phyloP scores from a whole-genome alignment of 2,329 filamentous ascomycete species.

The Fusarium buxicola region DNA sequence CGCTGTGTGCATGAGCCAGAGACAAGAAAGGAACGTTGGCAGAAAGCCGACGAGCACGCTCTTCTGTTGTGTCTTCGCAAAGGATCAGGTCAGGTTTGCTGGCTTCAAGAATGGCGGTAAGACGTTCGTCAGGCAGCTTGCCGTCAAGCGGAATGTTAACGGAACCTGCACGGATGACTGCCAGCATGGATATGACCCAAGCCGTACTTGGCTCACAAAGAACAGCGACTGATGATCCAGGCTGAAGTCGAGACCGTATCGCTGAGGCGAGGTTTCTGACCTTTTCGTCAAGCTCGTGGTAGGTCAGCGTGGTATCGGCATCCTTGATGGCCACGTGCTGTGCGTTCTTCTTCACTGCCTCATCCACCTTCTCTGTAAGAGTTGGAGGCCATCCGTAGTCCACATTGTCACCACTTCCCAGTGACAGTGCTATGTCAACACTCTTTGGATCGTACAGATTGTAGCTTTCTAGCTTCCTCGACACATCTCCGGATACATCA shows the following conservation, averaged over 20 bases:
- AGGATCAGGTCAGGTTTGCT: neutral
- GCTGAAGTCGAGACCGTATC: neutral
- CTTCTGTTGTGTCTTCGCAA: neutral
- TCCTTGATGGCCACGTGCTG: neutral
- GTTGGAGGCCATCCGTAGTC: neutral
- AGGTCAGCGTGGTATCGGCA: neutral
- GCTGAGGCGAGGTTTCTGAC: rapidly evolving
- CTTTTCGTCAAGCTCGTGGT: neutral
- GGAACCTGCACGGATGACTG: rapidly evolving
- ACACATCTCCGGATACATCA: neutral
- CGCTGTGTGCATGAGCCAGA: neutral
- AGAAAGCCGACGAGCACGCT: rapidly evolving
- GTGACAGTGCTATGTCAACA: neutral
- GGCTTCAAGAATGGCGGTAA: neutral
- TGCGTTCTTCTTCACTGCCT: neutral
- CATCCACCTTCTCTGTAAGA: neutral
- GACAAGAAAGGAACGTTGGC: neutral
- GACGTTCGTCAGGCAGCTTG: neutral
- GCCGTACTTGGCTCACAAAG: neutral
- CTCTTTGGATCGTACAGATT: neutral
- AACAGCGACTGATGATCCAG: neutral
- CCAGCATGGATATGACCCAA: neutral
- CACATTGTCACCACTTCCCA: neutral
- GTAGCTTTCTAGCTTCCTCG: neutral
- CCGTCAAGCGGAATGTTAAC: neutral